These are phyloP conservation scores for Metschnikowia chrysomelidarum DNA, from an alignment of 805 yeast genomes.

Conservation along the genomic window DNA sequence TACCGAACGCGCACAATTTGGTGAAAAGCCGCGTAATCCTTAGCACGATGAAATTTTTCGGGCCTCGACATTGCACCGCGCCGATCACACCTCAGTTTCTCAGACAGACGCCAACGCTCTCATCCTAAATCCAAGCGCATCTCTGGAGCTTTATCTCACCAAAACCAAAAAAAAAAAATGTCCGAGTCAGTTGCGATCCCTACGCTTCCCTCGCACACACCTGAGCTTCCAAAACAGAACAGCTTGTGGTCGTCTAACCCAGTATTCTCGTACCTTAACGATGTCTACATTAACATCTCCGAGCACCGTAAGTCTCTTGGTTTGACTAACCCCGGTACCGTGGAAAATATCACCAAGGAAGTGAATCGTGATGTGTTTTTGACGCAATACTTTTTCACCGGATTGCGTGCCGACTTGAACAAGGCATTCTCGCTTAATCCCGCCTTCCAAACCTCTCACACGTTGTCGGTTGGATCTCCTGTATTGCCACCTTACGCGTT, in stretches of 20 bases:
- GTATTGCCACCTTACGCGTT: constrained; percentile 88
- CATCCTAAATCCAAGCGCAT: not conserved
- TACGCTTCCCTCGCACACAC: constrained; percentile 56
- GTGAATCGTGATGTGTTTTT: constrained; percentile 91
- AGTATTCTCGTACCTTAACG: constrained; percentile 72
- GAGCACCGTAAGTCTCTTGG: constrained; percentile 81
- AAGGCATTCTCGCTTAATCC: constrained; percentile 90
- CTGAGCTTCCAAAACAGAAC: constrained; percentile 50
- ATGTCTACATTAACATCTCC: constrained; percentile 66
- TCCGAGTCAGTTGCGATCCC: constrained; percentile 55
- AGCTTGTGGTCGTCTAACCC: constrained; percentile 83
- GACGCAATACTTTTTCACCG: constrained; percentile 87
- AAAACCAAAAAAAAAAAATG: constrained; percentile 45
- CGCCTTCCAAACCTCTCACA: constrained; percentile 94
- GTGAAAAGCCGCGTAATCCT: constrained; percentile 3
- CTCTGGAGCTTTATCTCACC: constrained; percentile 17
- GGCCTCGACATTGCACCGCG: constrained; percentile 2
- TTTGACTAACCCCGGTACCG: constrained; percentile 88
- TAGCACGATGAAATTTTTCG: constrained; percentile 4
- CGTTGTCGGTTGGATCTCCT: constrained; percentile 84
- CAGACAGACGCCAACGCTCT: too few species aligned
- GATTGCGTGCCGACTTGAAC: constrained; percentile 93
- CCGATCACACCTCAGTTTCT: not conserved
- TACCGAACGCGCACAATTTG: constrained; percentile 1
- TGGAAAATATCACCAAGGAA: constrained; percentile 91